phyloP scores from a whole-genome alignment of 1,139 yeast species.

The Saccharomyces hybrid region DNA sequence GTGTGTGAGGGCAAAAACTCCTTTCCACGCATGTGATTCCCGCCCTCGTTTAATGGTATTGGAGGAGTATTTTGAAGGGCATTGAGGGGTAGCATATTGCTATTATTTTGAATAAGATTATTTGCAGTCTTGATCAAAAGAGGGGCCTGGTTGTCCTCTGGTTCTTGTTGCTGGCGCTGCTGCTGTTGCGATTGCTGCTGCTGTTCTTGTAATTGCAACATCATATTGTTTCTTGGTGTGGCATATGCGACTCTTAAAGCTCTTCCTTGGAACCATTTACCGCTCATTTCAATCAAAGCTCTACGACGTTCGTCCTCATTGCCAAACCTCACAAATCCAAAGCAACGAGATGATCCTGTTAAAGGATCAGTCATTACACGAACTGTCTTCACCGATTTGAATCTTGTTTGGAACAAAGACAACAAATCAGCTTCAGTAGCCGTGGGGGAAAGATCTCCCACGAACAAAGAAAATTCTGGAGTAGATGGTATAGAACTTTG shows the following conservation, averaged over 20 bases:
- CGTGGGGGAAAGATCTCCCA: constrained; percentile 79
- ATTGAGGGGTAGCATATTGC: background rate
- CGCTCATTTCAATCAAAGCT: constrained; percentile 80
- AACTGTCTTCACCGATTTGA: constrained; percentile 72
- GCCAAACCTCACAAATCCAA: constrained; percentile 80
- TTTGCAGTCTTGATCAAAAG: constrained; percentile 14
- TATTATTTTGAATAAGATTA: constrained; percentile 7
- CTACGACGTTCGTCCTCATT: constrained; percentile 64
- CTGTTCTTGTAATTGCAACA: constrained; percentile 13
- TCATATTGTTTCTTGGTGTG: constrained; percentile 46
- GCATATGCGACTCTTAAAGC: constrained; percentile 73
- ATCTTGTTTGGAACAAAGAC: constrained; percentile 62
- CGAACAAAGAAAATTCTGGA: constrained; percentile 66
- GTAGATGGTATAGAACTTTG: constrained; percentile 27
- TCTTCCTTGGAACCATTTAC: constrained; percentile 65
- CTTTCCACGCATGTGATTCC: background rate
- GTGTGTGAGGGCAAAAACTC: background rate
- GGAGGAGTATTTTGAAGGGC: background rate
- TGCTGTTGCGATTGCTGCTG: constrained; percentile 10
- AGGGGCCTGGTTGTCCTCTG: constrained; percentile 7
- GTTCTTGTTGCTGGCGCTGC: constrained; percentile 5
- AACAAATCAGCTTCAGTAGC: constrained; percentile 72
- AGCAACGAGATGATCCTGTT: constrained; percentile 73
- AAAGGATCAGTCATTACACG: constrained; percentile 79
- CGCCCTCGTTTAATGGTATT: background rate